Conservation (phyloP, 495 filamentous ascomycete species). For the Polyplosphaeria fusca region DNA sequence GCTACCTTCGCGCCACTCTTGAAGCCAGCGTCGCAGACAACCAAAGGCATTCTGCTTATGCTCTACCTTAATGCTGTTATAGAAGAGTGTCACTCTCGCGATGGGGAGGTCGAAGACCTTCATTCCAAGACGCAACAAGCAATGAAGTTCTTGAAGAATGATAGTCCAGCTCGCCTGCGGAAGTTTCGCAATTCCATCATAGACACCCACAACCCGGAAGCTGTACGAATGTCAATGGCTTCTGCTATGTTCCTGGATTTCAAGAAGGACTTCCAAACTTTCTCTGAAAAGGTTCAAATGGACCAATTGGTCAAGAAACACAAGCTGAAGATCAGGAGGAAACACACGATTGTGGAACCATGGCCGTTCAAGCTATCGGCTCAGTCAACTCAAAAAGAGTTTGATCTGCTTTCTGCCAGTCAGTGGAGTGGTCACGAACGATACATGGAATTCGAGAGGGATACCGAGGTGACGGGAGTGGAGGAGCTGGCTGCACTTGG, state of each 20-base stretch:
- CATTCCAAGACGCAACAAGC: background rate
- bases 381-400: slow-evolving; percentile 13
- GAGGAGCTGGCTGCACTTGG: too few relatives aligned
- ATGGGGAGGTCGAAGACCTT: background rate
- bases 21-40: slow-evolving; percentile 19
- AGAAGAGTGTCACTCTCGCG: background rate
- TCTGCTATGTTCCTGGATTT: background rate
- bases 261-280: background rate
- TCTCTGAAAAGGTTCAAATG: background rate
- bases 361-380: slow-evolving; percentile 23
- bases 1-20: slow-evolving; percentile 28
- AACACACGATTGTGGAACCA: slow-evolving; percentile 20
- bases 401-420: slow-evolving; percentile 1
- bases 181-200: background rate
- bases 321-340: slow-evolving; percentile 14
- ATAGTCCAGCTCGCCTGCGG: background rate
- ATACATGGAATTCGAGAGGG: slow-evolving; percentile 30
- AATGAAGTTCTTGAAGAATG: background rate
- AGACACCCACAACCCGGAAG: background rate
- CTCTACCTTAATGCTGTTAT: slow-evolving; percentile 37
- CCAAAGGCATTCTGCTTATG: slow-evolving; percentile 34
- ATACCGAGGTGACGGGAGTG: too few relatives aligned
- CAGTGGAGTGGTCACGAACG: slow-evolving; percentile 14
- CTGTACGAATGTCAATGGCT: too few relatives aligned
- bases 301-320: background rate